Conservation (phyloP, 345 rosid genomes). For the Reutealis trisperma region DNA sequence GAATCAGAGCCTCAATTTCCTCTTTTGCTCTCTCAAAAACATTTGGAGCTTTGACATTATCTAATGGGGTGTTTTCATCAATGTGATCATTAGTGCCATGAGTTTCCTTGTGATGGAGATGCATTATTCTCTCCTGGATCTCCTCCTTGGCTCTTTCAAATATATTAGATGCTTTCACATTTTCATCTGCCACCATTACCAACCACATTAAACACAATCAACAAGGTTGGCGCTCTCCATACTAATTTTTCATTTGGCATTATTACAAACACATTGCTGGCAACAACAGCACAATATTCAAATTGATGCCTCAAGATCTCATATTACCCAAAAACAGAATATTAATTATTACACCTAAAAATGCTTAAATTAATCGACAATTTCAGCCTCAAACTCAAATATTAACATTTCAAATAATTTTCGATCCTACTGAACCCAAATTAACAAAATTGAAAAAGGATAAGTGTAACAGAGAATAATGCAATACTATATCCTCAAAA, state of each 20-base stretch:
- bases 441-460: too few species aligned
- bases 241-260: background rate
- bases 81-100: background rate
- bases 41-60: conserved; percentile 5
- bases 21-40: conserved; percentile 40
- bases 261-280: background rate
- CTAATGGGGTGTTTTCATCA: background rate
- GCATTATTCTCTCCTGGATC: conserved; percentile 14
- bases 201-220: background rate
- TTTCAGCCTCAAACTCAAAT: too few species aligned
- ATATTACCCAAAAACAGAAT: too few species aligned
- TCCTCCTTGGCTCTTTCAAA: conserved; percentile 33
- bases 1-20: conserved; percentile 62
- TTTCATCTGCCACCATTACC: conserved; percentile 20
- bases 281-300: background rate
- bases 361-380: too few species aligned
- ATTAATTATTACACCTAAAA: too few species aligned
- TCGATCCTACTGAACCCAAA: too few species aligned
- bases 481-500: too few species aligned
- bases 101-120: conserved; percentile 31
- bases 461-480: too few species aligned
- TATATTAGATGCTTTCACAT: conserved; percentile 20
- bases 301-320: background rate
- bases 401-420: too few species aligned
- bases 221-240: background rate